Evolutionary conservation across 2,329 filamentous ascomycete species (phyloP), one percentile per base, ranked within the genome.

Genomic region (Aureobasidium lini): DNA sequence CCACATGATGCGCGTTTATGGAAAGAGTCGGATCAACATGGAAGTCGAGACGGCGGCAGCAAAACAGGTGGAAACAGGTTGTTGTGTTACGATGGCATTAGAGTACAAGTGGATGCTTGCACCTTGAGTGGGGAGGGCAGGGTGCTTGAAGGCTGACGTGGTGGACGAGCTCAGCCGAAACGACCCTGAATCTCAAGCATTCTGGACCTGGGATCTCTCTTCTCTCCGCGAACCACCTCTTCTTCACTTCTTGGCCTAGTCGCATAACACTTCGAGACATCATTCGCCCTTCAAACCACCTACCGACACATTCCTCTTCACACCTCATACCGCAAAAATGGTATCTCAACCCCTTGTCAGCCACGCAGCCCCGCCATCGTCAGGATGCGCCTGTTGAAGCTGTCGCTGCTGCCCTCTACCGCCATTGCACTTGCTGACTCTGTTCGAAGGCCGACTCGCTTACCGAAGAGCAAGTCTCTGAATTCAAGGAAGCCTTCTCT

Each of bases 401-500:
- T 44, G 42, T 42, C 6, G 39, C 39, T 13, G 39, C n/a, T 16
- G 11, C 29, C 16, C 39, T 18, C 32, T 11, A 40, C 31, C 40
- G 8, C 32, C 11, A 57, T 39, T 32, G 54, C 57, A 42, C 46
- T 44, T 32, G 50, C 63, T 64, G 62, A 65, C 62, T 29, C 34
- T 29, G 15, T 1, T 44, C 28, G 61, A 75, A 97, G 93, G 93
- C 93, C 76, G 94, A 99, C 77, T 93, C 93, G 77, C 88, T 99
- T 73, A 97, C 94, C 70, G 94, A 99, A 84, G 94, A 99, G 82
- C 94, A 99, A 85, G 94, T 99, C 76, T 97, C 94, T 75, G 94
- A 99, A 82, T 99, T 97, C 84, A 99, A 97, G 89, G 94, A 99
- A 82, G 94, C 94, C 59, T 99, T 99, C 81, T 99, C 94, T 76